These are phyloP conservation scores for Penicillium waksmanii DNA, from an alignment of 495 filamentous ascomycete genomes.

Conservation along the genomic window DNA sequence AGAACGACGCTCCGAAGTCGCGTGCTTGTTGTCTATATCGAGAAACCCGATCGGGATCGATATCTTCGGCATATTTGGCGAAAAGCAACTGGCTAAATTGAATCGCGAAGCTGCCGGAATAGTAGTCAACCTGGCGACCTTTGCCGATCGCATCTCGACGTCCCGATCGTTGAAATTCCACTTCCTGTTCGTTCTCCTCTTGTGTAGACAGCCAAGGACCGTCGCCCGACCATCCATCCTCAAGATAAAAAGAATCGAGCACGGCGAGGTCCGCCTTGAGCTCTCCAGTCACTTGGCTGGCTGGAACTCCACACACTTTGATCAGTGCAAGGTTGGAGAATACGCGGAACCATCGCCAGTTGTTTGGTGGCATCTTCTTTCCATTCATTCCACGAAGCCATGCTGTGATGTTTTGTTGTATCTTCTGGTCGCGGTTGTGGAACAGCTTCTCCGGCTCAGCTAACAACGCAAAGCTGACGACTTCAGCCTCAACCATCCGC, in stretches of 20 bases:
- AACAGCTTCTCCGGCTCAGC: constrained; percentile 13
- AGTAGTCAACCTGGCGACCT: constrained; percentile 30
- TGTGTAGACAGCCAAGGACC: constrained; percentile 57
- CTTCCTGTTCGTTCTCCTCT: constrained; percentile 15
- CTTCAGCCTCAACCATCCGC: constrained; percentile 33
- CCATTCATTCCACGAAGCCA: constrained; percentile 28
- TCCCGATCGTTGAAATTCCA: constrained; percentile 17
- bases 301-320: constrained; percentile 16
- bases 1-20: constrained; percentile 63
- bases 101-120: constrained; percentile 32
- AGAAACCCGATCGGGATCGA: constrained; percentile 45
- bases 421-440: constrained; percentile 11
- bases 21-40: constrained; percentile 67
- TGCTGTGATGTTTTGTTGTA: constrained; percentile 17
- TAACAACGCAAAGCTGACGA: constrained; percentile 25
- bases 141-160: constrained; percentile 13
- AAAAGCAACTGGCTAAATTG: constrained; percentile 31
- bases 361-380: constrained; percentile 27
- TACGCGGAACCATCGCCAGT: constrained; percentile 32
- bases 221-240: constrained; percentile 75
- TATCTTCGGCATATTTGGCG: constrained; percentile 16
- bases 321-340: constrained; percentile 28
- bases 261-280: constrained; percentile 19
- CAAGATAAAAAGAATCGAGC: constrained; percentile 43
- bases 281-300: constrained; percentile 11